Percentiles rank a stretch among this genome's conserved stretches.
Evolutionary conservation across 768 basidiomycete species (phyloP).

Genomic region (Phanerochaete sordida): DNA sequence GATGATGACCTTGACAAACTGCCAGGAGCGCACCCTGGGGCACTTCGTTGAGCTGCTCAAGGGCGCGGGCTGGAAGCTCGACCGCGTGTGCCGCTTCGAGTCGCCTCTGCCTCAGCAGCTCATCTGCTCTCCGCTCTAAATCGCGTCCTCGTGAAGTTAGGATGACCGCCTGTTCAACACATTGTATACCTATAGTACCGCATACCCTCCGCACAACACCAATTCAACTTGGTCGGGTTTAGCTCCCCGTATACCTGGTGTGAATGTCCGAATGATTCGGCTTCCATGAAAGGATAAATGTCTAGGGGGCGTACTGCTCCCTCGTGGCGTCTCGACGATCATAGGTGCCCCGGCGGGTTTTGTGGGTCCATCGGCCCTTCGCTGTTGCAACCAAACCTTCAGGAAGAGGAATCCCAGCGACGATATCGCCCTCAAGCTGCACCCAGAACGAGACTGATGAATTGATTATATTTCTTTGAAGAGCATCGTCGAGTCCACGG

Average conservation of each 20-base stretch:
- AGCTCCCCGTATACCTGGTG: background rate
- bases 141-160: background rate
- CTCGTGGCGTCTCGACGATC: background rate
- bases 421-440: no score
- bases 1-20: constrained; percentile 29
- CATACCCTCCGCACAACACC: background rate
- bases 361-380: background rate
- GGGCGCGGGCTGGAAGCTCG: constrained; percentile 30
- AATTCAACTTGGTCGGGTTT: background rate
- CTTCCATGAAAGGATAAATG: background rate
- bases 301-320: background rate
- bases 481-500: background rate
- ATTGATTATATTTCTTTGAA: background rate
- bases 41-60: constrained; percentile 22
- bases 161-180: background rate
- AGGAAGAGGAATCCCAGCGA: no score
- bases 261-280: background rate
- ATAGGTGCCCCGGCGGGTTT: background rate
- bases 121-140: constrained; percentile 4
- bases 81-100: constrained; percentile 11
- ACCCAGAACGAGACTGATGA: no score
- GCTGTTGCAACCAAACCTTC: no score
- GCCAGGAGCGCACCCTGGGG: constrained; percentile 28
- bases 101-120: constrained; percentile 6
- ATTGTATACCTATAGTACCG: background rate